Percentiles rank a stretch among this genome's conserved stretches.
Evolutionary conservation across 495 filamentous ascomycete species (phyloP).

Genomic region (Penicillium ochrochloron): DNA sequence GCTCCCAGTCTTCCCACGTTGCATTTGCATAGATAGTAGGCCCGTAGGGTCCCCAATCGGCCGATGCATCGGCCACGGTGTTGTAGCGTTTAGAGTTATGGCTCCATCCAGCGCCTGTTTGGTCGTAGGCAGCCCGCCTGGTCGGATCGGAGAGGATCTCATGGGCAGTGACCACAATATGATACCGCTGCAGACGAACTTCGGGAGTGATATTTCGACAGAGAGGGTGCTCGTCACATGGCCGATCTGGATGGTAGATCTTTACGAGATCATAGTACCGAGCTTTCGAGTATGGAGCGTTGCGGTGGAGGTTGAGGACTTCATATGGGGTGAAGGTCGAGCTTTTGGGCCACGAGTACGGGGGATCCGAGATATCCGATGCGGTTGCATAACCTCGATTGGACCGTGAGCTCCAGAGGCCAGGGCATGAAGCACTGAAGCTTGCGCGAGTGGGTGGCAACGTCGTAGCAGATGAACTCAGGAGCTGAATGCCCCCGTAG

Average conservation of each 20-base stretch:
- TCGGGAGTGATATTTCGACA: slow-evolving; percentile 54
- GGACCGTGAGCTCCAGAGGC: slow-evolving; percentile 5
- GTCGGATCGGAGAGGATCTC: slow-evolving; percentile 84
- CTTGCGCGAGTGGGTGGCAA: slow-evolving; percentile 23
- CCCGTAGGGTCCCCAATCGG: slow-evolving; percentile 37
- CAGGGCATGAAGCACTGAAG: background rate
- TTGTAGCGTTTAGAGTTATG: slow-evolving; percentile 38
- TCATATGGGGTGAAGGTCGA: slow-evolving; percentile 80
- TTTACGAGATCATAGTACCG: slow-evolving; percentile 91
- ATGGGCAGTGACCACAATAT: slow-evolving; percentile 83
- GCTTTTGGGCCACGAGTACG: slow-evolving; percentile 44
- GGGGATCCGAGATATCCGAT: slow-evolving; percentile 28
- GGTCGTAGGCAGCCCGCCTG: slow-evolving; percentile 81
- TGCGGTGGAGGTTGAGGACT: slow-evolving; percentile 69
- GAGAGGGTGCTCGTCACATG: slow-evolving; percentile 53
- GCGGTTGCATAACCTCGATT: slow-evolving; percentile 40
- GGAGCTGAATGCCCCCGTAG: slow-evolving; percentile 34
- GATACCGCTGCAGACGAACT: slow-evolving; percentile 81
- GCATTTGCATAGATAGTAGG: slow-evolving; percentile 73
- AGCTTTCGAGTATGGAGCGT: slow-evolving; percentile 75
- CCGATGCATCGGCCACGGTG: slow-evolving; percentile 19
- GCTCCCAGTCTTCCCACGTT: slow-evolving; percentile 99
- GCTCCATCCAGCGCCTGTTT: slow-evolving; percentile 79
- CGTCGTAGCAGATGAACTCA: slow-evolving; percentile 30
- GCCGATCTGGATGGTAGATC: slow-evolving; percentile 89